Conservation (phyloP, 495 filamentous ascomycete species). For the Lichina pygmaea region DNA sequence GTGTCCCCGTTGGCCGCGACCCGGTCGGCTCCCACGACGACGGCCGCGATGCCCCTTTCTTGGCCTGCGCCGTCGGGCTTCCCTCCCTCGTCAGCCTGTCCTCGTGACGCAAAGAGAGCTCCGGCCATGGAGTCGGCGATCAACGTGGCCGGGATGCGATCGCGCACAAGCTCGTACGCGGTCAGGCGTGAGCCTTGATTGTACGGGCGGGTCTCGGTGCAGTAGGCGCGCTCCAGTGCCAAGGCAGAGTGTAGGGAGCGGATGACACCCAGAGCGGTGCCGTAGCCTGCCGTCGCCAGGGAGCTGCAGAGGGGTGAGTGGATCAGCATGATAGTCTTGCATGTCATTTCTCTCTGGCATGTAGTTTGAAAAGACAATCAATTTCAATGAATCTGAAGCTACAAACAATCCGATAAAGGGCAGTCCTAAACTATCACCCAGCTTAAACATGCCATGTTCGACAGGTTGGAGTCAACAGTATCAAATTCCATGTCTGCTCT, state of each 20-base stretch:
- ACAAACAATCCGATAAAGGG: no score
- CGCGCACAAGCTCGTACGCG: slow-evolving; percentile 83
- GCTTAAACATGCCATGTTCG: no score
- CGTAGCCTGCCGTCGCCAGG: slow-evolving; percentile 86
- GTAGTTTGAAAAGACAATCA: slow-evolving; percentile 5
- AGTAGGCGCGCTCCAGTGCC: slow-evolving; percentile 55
- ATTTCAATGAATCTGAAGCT: neutral
- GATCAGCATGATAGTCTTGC: neutral
- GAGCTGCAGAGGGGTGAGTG: slow-evolving; percentile 22
- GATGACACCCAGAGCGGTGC: slow-evolving; percentile 83
- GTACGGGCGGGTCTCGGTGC: slow-evolving; percentile 90
- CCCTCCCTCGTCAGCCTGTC: slow-evolving; percentile 7
- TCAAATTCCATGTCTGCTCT: no score
- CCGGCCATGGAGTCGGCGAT: slow-evolving; percentile 95
- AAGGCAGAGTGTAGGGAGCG: slow-evolving; percentile 44
- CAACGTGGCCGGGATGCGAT: slow-evolving; percentile 73
- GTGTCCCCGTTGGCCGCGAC: slow-evolving; percentile 94
- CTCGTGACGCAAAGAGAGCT: slow-evolving; percentile 36
- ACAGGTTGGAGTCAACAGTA: no score
- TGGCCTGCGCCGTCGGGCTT: slow-evolving; percentile 6
- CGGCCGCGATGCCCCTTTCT: slow-evolving; percentile 36
- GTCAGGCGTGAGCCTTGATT: slow-evolving; percentile 92
- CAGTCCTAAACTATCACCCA: no score
- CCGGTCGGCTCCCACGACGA: slow-evolving; percentile 84
- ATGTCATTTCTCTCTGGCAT: no score